Percentiles rank a stretch among this genome's conserved stretches.
phyloP scores from a whole-genome alignment of 2,329 filamentous ascomycete genomes.

The Alternaria arborescens region DNA sequence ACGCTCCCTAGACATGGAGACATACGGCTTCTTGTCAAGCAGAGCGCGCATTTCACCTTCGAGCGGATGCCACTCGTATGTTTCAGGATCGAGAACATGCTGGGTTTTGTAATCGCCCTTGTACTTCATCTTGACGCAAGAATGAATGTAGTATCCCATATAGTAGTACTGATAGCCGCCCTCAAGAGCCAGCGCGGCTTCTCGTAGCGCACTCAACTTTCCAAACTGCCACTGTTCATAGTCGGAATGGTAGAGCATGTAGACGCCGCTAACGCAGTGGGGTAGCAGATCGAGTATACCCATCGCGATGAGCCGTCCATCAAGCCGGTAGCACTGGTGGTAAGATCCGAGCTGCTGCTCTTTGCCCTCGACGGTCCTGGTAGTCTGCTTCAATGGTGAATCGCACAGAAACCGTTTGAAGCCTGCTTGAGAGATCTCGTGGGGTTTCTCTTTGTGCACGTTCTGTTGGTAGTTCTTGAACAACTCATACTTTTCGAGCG shows the following conservation, averaged over 20 bases:
- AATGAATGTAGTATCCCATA: conserved; percentile 84
- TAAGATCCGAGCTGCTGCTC: conserved; percentile 73
- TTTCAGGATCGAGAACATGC: conserved; percentile 75
- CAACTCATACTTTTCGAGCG: conserved; percentile 76
- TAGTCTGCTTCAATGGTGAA: conserved; percentile 68
- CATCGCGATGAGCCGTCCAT: conserved; percentile 78
- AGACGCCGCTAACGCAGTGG: conserved; percentile 80
- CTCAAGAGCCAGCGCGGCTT: conserved; percentile 75
- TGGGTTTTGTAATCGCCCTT: conserved; percentile 82
- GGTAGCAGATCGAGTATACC: conserved; percentile 80
- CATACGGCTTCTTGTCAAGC: conserved; percentile 66
- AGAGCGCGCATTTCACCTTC: conserved; percentile 61
- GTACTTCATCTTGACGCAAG: conserved; percentile 83
- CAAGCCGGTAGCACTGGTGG: conserved; percentile 82
- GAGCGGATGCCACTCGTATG: conserved; percentile 68
- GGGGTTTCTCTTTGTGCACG: conserved; percentile 73
- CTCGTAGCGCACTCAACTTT: conserved; percentile 77
- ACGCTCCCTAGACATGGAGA: conserved; percentile 52
- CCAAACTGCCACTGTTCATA: conserved; percentile 75
- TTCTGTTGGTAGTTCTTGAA: conserved; percentile 78
- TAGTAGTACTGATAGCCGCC: conserved; percentile 80
- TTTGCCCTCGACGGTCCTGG: conserved; percentile 58
- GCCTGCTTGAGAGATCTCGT: conserved; percentile 66
- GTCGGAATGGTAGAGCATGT: conserved; percentile 82
- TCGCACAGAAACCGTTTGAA: conserved; percentile 79